Base-by-base conservation (phyloP, 768 basidiomycete species). In the Serendipita sp. region DNA sequence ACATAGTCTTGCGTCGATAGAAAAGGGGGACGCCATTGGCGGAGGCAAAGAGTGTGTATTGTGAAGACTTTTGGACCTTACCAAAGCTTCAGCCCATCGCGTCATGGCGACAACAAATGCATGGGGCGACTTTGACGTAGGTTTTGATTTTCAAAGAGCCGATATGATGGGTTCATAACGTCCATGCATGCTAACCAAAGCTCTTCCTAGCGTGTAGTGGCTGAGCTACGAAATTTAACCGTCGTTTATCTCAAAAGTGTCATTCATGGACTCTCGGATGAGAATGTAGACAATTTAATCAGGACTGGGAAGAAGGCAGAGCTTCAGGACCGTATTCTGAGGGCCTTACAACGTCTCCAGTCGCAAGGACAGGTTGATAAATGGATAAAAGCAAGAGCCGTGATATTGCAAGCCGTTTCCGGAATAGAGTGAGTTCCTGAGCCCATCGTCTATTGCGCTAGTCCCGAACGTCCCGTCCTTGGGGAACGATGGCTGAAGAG, bases 301-400 rank as follows among this genome's bases (percentile, higher is more conserved):
- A 89, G 88, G 74, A 79, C 87, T 10, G 90, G 90, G 32, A 91
- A 88, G 77, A 92, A 92, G 72, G 86, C 89, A 69, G 91, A 92
- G 38, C 80, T 92, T 54, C 89, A 91, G 71, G 87, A 90, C 72
- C 80, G 88, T 67, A 85, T 92, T 60, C 16, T 60, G 67, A 74
- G 81, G 51, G 56, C 56, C 10, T 34, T 60, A 38, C 28, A 30
- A 60, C 34, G n/a, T 1, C 56, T 60, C 16, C 56, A 60, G 35
- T 28, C 56, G 28, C 16, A 28, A 30, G 68, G 69, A 5, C 76
- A 79, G 67, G 74, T 92, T 69, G 84, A 86, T 66, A 65, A 70
- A 63, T 89, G 86, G 85, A 32, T 60, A 1, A 60, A 60, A n/a
- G 56, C 56, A 8, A 24, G 56, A 60, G 56, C 56, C 24, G 56